Conservation (phyloP, 2,329 filamentous ascomycete species). For the Trichoderma pleuroti region DNA sequence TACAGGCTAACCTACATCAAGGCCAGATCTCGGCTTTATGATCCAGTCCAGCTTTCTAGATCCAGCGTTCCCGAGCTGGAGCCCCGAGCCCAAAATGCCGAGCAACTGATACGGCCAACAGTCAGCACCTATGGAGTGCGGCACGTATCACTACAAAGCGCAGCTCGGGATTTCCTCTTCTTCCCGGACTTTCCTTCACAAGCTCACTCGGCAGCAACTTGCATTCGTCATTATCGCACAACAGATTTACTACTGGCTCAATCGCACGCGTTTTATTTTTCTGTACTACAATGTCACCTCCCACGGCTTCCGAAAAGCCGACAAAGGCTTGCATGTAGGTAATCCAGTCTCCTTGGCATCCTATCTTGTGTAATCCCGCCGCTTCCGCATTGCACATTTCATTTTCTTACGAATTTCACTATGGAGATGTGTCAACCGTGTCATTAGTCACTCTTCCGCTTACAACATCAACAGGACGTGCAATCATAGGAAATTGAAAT, state of each 20-base stretch:
- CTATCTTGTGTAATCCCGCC: neutral
- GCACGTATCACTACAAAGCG: neutral
- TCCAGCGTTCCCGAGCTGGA: neutral
- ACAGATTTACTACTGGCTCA: neutral
- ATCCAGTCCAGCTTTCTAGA: neutral
- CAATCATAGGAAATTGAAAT: neutral
- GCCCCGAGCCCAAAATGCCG: neutral
- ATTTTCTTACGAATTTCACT: neutral
- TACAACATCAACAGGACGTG: neutral
- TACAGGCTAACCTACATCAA: neutral
- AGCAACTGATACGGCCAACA: neutral
- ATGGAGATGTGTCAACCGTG: neutral
- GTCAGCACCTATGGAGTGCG: neutral
- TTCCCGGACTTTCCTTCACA: neutral
- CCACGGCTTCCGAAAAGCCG: neutral
- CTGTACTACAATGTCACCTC: neutral
- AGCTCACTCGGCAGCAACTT: neutral
- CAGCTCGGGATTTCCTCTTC: neutral
- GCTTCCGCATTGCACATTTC: neutral
- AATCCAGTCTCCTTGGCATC: neutral
- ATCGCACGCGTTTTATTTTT: neutral
- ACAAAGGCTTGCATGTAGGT: neutral
- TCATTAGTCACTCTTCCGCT: neutral
- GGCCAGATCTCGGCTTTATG: neutral
- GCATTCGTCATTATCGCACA: neutral